Evolutionary conservation across 2,329 filamentous ascomycete genomes (phyloP), one percentile per base, ranked within the genome.

Genomic region (Zelopaecilomyces penicillatus): DNA sequence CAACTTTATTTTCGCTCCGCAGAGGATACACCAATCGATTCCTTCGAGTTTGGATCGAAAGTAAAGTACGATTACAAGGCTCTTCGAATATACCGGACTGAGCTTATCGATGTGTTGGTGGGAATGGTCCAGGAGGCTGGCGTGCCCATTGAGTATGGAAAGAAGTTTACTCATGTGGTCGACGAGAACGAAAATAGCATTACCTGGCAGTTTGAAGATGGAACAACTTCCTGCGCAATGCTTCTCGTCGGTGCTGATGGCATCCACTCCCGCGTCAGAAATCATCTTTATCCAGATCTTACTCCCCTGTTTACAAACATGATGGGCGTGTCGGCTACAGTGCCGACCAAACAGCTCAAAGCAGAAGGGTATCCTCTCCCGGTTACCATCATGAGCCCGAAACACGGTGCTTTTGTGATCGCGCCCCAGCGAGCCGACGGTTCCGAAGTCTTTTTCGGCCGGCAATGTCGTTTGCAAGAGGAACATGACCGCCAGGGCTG

Each of bases 171-270:
- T 2, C 57, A 61, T 4, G 56, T 81, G 4, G 46, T 68, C 2
- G 52, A 56, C 0, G 71, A 76, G 43, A 61, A 59, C 0, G 58
- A 64, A 0, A 45, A 65, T 0, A 55, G 55, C 0, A 71, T 78
- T 0, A 65, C 59, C 1, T 74, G 72, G 50, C 63, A 63, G 9
- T 75, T 80, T 44, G 57, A 57, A 0, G 70, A 77, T 43, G 74
- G 72, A 1, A 63, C 63, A 0, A 61, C 54, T 0, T 61, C 52
- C 1, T 56, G 52, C 0, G 70, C 73, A 0, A 51, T 60, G 2
- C 54, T 76, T 9, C 66, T 82, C 0, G 62, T 81, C 11, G 78
- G 76, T 0, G 74, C 75, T 0, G 78, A 82, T 46, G 78, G 78
- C 1, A 81, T 82, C 41, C 74, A 81, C 54, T 80, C 76, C 1